Conservation (phyloP, 495 filamentous ascomycete genomes). For the Pseudevernia furfuracea region DNA sequence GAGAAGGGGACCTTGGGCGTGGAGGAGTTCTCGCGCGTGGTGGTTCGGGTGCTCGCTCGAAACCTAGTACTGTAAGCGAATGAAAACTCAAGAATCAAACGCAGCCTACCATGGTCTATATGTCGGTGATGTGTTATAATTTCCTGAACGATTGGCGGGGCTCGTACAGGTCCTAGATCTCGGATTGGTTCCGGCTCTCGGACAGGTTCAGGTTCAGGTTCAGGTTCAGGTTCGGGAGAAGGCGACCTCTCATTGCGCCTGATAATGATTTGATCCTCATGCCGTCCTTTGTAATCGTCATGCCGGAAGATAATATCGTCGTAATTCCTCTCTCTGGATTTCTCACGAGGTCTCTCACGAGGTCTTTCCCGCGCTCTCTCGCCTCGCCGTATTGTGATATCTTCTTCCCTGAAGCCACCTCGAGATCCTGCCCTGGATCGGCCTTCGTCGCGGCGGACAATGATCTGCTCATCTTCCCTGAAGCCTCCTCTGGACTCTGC, state of each 20-base stretch:
- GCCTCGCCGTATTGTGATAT: constrained; percentile 24
- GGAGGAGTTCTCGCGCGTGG: constrained; percentile 18
- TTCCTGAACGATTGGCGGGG: constrained; percentile 68
- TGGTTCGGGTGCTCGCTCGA: constrained; percentile 23
- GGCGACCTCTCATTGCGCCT: constrained; percentile 31
- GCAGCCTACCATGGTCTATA: constrained; percentile 72
- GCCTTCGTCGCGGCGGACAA: constrained; percentile 22
- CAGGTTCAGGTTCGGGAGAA: constrained; percentile 33
- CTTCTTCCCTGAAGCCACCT: constrained; percentile 28
- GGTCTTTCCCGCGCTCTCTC: constrained; percentile 20
- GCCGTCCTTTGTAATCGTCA: constrained; percentile 23
- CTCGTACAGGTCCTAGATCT: no score
- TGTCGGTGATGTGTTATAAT: constrained; percentile 79
- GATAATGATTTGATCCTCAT: constrained; percentile 29
- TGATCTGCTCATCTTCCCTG: constrained; percentile 21
- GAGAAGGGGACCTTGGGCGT: constrained; percentile 20
- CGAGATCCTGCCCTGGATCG: constrained; percentile 23
- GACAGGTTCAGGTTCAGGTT: constrained; percentile 34
- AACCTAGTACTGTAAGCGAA: constrained; percentile 14
- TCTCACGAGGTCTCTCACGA: constrained; percentile 22
- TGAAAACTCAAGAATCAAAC: not conserved
- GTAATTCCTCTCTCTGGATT: constrained; percentile 24
- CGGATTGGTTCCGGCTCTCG: no score
- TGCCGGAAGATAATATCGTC: constrained; percentile 32
- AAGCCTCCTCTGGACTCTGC: constrained; percentile 21